These are phyloP conservation scores for Pseudonectria buxi DNA, from an alignment of 2,329 filamentous ascomycete genomes.

Conservation along the genomic window DNA sequence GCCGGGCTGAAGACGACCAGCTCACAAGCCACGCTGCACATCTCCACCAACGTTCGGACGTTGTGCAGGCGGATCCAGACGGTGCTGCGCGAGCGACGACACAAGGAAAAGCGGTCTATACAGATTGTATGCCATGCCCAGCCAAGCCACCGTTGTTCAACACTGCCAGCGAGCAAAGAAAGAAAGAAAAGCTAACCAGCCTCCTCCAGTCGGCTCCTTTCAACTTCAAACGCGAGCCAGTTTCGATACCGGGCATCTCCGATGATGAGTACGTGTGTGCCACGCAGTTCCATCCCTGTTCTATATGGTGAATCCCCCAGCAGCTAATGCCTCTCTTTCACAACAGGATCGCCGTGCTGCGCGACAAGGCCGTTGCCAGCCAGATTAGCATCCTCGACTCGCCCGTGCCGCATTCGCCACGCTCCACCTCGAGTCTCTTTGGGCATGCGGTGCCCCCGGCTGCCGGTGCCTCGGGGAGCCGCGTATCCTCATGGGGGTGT, in stretches of 20 bases:
- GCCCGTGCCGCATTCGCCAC: constrained; percentile 16
- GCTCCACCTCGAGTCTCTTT: constrained; percentile 19
- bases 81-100: constrained; percentile 32
- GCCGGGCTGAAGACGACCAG: constrained; percentile 11
- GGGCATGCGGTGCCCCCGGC: constrained; percentile 16
- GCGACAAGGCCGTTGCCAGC: constrained; percentile 45
- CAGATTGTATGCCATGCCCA: constrained; percentile 38
- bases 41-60: constrained; percentile 37
- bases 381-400: constrained; percentile 39
- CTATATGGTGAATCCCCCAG: background rate
- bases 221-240: constrained; percentile 49
- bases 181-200: constrained; percentile 15
- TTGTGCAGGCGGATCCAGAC: constrained; percentile 39
- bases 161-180: too few relatives aligned
- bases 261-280: constrained; percentile 48
- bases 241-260: constrained; percentile 47
- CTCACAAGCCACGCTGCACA: constrained; percentile 21
- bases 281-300: constrained; percentile 1
- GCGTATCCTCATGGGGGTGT: background rate
- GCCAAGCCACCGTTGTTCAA: background rate
- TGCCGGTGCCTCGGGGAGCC: constrained; percentile 9
- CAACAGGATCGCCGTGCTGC: constrained; percentile 41
- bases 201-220: constrained; percentile 51
- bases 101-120: constrained; percentile 35
- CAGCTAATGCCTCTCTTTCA: background rate